A percentile compares a stretch with the other conserved stretches of the same genome.
These are phyloP conservation scores for Backusella luteola DNA, from an alignment of 192 early-diverging fungal species.

Conservation along the genomic window DNA sequence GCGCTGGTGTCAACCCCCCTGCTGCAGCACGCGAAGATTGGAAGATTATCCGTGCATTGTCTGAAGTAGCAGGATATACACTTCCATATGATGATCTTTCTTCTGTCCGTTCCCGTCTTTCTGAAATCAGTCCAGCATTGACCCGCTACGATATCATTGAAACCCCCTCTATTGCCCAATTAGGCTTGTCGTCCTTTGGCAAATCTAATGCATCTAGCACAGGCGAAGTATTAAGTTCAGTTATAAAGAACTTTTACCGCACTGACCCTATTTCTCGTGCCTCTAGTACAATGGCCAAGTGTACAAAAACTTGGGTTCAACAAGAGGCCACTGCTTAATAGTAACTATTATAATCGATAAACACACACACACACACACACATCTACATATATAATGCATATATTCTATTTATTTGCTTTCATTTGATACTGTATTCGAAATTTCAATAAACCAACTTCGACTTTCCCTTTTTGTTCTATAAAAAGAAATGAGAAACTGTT, in stretches of 20 bases:
- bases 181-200: slow-evolving; percentile 62
- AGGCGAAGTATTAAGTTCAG: slow-evolving; percentile 50
- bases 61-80: slow-evolving; percentile 82
- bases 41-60: slow-evolving; percentile 96
- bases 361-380: neutral
- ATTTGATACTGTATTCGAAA: neutral
- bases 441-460: neutral
- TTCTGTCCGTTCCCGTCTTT: slow-evolving; percentile 79
- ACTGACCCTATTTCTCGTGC: slow-evolving; percentile 91
- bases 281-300: slow-evolving; percentile 94
- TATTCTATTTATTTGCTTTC: neutral
- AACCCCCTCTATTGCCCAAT: slow-evolving; percentile 51
- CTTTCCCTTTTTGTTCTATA: too few relatives aligned
- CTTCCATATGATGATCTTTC: slow-evolving; percentile 89
- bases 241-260: slow-evolving; percentile 89
- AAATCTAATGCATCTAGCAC: slow-evolving; percentile 32
- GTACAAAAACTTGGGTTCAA: slow-evolving; percentile 55
- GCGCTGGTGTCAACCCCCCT: slow-evolving; percentile 86
- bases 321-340: slow-evolving; percentile 3
- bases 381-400: neutral
- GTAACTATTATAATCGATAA: neutral
- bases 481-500: neutral
- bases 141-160: slow-evolving; percentile 70
- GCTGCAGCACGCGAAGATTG: slow-evolving; percentile 94
- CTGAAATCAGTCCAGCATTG: slow-evolving; percentile 82